Evolutionary conservation across 371 early-diverging fungal species (phyloP).

Genomic region (Zychaea mexicana): DNA sequence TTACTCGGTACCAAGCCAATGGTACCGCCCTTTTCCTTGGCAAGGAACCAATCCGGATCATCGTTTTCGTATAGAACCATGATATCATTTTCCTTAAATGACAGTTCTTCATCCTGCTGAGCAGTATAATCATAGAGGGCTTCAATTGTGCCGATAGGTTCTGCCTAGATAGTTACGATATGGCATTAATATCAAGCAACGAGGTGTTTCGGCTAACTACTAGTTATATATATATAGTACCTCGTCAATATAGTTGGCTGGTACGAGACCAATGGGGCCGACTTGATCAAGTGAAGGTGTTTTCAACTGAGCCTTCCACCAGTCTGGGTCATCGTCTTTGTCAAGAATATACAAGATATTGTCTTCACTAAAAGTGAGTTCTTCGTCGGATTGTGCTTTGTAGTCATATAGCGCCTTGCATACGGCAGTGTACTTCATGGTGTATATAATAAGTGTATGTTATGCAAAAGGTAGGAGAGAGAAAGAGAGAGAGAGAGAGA

Average conservation of each 20-base stretch:
- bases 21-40: conserved; percentile 48
- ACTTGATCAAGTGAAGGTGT: conserved; percentile 35
- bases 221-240: too few species aligned
- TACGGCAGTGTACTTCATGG: conserved; percentile 47
- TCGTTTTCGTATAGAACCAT: conserved; percentile 71
- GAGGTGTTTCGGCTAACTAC: too few species aligned
- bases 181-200: background rate
- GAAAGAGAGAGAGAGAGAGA: background rate
- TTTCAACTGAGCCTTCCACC: conserved; percentile 78
- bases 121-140: conserved; percentile 83
- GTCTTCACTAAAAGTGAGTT: conserved; percentile 80
- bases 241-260: conserved; percentile 76
- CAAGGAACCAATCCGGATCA: conserved; percentile 82
- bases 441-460: background rate
- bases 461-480: background rate
- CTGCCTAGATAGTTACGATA: conserved; percentile 21
- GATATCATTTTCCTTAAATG: conserved; percentile 73
- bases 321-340: conserved; percentile 67
- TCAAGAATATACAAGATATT: conserved; percentile 74
- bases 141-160: conserved; percentile 55
- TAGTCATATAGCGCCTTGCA: conserved; percentile 75
- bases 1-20: conserved; percentile 78
- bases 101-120: conserved; percentile 74
- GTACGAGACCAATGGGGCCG: conserved; percentile 73
- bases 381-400: conserved; percentile 81